Base-by-base conservation (phyloP, 129 eudicot genomes). In the Ambrosia artemisiifolia region DNA sequence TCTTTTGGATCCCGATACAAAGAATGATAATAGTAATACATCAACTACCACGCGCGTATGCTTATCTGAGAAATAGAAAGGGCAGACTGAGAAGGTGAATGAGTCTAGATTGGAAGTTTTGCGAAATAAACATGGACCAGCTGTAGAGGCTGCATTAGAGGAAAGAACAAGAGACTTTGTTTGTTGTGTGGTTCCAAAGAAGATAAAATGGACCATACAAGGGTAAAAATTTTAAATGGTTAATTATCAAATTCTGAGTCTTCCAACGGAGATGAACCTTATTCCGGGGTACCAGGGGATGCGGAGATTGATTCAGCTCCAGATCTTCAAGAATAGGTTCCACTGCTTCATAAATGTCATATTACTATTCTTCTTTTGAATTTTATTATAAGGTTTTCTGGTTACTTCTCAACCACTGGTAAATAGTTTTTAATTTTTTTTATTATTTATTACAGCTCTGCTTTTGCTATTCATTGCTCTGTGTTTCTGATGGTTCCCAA, bases 311-410 rank as follows among this genome's bases (percentile, higher is more conserved):
- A 90, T 76, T 85, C 94, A 53, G 85, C 77, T 77, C 83, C 87
- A 71, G 91, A 88, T 88, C 88, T 91, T 83, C 97, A 88, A 75
- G 95, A 88, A 71, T 97, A 95, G 99, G 99, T 91, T 17, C 6
- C 4, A 18, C 14, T 47, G 32, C n/a, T 2, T 40, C 44, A 6
- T 10, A 40, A 36, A 36, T 36, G 42, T 6, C 42, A 36, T 3
- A 36, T 36, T 36, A 4, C 7, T 36, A 36, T 24, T 24, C 28
- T 24, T 24, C 28, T 24, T 24, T 24, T 24, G 1, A 2, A 0
- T 40, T 6, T 40, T 40, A 40, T 40, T 24, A 24, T 24, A 40
- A 1, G 44, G 44, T 7, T 40, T 40, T 40, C 44, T 40, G 6
- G 11, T 40, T 40, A 40, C 44, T 40, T 40, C 43, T 36, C 43